phyloP scores from a whole-genome alignment of 257 asterid genomes.

The Marsdenia floribunda region DNA sequence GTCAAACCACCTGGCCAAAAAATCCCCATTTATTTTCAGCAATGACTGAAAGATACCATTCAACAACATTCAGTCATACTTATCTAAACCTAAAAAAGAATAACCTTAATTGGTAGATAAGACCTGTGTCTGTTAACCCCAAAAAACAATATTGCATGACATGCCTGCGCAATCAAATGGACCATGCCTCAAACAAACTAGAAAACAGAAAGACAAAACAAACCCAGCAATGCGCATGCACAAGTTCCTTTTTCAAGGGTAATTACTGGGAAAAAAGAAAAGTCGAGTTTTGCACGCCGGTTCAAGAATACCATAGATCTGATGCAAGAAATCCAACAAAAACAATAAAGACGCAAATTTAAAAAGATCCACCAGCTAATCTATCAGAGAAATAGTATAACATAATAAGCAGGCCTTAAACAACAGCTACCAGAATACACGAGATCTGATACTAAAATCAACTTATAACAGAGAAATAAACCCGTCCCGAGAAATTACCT shows the following conservation, averaged over 20 bases:
- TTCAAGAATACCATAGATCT: constrained; percentile 8
- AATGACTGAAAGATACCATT: not conserved
- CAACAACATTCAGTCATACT: not conserved
- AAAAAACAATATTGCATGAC: not conserved
- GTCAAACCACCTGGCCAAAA: not conserved
- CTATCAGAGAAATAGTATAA: not conserved
- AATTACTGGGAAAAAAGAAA: not conserved
- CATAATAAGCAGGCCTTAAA: not conserved
- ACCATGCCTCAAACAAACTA: not conserved
- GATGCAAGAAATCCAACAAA: not conserved
- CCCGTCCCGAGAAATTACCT: constrained; percentile 24
- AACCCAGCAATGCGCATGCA: not conserved
- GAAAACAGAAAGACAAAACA: not conserved
- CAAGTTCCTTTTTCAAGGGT: not conserved
- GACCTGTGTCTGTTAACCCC: not conserved
- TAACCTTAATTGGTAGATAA: not conserved
- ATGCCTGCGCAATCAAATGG: not conserved
- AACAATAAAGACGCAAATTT: not conserved
- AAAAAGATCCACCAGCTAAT: constrained; percentile 15
- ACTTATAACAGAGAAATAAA: not conserved
- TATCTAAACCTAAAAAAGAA: not conserved
- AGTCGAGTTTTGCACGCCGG: not conserved
- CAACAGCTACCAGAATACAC: not conserved
- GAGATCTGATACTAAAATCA: not conserved
- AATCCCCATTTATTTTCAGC: not conserved